Evolutionary conservation across 495 filamentous ascomycete species (phyloP).

Genomic region (Rhypophila decipiens): DNA sequence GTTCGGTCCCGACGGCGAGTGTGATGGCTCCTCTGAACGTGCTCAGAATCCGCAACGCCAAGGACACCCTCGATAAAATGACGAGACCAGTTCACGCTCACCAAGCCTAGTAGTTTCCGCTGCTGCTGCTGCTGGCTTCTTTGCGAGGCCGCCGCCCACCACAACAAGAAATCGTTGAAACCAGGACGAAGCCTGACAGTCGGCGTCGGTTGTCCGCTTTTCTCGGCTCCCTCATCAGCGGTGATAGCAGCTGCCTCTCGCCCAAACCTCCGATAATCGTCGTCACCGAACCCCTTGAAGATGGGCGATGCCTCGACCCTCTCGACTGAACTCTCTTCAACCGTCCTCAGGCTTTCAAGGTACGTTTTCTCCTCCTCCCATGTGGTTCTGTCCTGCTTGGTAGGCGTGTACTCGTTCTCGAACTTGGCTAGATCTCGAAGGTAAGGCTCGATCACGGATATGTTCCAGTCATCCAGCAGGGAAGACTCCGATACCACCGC

Average conservation of each 20-base stretch:
- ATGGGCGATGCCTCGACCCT: slow-evolving; percentile 27
- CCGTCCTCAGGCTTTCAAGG: slow-evolving; percentile 25
- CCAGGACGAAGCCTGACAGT: slow-evolving; percentile 27
- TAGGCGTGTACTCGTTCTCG: slow-evolving; percentile 22
- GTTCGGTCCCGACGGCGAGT: too few species aligned
- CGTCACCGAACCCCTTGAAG: slow-evolving; percentile 22
- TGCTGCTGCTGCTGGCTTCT: slow-evolving; percentile 5
- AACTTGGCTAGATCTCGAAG: slow-evolving; percentile 27
- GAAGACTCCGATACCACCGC: background rate
- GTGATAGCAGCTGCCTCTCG: slow-evolving; percentile 9
- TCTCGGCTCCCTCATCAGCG: too few species aligned
- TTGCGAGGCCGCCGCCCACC: background rate
- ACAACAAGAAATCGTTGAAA: slow-evolving; percentile 28
- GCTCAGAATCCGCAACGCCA: too few species aligned
- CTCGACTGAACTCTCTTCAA: slow-evolving; percentile 29
- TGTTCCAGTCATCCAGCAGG: background rate
- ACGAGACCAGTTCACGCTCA: slow-evolving; percentile 41
- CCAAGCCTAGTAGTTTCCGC: slow-evolving; percentile 28
- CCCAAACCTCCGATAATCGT: slow-evolving; percentile 20
- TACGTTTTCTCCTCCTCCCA: slow-evolving; percentile 30
- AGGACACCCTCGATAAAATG: slow-evolving; percentile 33
- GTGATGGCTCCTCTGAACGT: too few species aligned
- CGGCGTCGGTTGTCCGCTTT: too few species aligned
- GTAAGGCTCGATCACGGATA: slow-evolving; percentile 32
- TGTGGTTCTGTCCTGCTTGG: slow-evolving; percentile 8